Base-by-base conservation (phyloP, 2,329 filamentous ascomycete species). In the Arachnopeziza araneosa region DNA sequence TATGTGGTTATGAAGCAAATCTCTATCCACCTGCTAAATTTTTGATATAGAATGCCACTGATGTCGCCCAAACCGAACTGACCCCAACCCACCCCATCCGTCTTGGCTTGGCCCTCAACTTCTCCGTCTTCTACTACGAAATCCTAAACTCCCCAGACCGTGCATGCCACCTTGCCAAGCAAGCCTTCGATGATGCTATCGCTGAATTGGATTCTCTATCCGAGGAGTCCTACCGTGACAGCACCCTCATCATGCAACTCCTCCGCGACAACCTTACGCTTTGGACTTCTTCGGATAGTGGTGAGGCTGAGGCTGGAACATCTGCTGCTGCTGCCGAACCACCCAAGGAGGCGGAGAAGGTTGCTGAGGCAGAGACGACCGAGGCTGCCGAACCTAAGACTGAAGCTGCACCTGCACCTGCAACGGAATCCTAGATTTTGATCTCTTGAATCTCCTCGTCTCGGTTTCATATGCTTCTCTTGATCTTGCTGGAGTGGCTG, bases 91-190 rank as follows among this genome's bases (percentile, higher is more conserved):
- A 98, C 84, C 93, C 93, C 72, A 98, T 98, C 82, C 93, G 93
- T 74, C 91, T 98, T 68, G 93, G 93, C 78, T 89, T 98, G 73
- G 93, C 93, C 70, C 87, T 98, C 71, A 98, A 97, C 89, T 97
- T 98, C 87, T 97, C 93, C 67, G 93, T 97, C 73, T 97, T 97
- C 84, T 96, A 96, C 87, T 96, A 97, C 80, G 95, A 97, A 85
- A 97, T 97, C 77, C 83, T 97, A 75, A 98, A 97, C 88, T 96
- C 93, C 44, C 93, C 93, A 73, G 93, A 97, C 79, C 91, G 90
- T 75, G 93, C 93, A 74, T 98, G 93, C 87, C 93, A 98, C 77
- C 87, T 98, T 69, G 93, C 93, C 79, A 98, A 98, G 87, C 93
- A 98, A 83, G 93, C 95, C 55, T 98, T 98, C 75, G 93, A 98